Conservation (phyloP, 441 rosid species). For the Euphorbia schlechtendalii region DNA sequence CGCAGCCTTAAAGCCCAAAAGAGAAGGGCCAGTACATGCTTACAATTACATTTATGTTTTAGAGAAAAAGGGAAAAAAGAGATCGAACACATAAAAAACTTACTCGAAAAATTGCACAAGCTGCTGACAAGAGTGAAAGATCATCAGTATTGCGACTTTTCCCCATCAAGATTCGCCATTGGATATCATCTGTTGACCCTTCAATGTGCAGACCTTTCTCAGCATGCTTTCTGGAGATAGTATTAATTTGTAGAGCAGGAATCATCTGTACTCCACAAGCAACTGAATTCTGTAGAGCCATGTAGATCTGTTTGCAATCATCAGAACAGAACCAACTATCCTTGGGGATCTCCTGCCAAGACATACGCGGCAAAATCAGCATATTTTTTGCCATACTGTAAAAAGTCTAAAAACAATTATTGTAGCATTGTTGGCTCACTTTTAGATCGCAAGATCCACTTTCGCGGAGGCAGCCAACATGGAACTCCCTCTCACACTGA, state of each 20-base stretch:
- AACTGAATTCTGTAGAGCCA: constrained; percentile 50
- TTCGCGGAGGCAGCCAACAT: constrained; percentile 86
- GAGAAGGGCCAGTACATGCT: neutral
- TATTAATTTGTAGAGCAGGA: constrained; percentile 44
- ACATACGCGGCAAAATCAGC: constrained; percentile 10
- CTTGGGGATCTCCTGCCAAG: constrained; percentile 70
- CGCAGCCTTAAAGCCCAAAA: neutral
- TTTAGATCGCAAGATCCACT: constrained; percentile 66
- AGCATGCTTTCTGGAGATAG: constrained; percentile 50
- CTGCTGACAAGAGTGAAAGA: constrained; percentile 63
- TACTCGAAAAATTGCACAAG: constrained; percentile 89
- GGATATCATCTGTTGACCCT: constrained; percentile 35
- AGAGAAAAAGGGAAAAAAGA: neutral
- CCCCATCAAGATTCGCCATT: constrained; percentile 77
- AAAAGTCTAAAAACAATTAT: neutral
- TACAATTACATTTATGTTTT: neutral
- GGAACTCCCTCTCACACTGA: constrained; percentile 97
- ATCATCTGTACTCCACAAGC: constrained; percentile 50
- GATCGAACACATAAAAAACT: constrained; percentile 20
- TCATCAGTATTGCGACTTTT: constrained; percentile 58
- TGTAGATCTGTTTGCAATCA: constrained; percentile 66
- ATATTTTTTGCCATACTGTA: constrained; percentile 19
- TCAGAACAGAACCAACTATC: constrained; percentile 84
- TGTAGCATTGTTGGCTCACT: constrained; percentile 37
- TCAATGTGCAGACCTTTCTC: constrained; percentile 47